Evolutionary conservation across 352 stramenopile species (phyloP).

Genomic region (Phytophthora pisi): DNA sequence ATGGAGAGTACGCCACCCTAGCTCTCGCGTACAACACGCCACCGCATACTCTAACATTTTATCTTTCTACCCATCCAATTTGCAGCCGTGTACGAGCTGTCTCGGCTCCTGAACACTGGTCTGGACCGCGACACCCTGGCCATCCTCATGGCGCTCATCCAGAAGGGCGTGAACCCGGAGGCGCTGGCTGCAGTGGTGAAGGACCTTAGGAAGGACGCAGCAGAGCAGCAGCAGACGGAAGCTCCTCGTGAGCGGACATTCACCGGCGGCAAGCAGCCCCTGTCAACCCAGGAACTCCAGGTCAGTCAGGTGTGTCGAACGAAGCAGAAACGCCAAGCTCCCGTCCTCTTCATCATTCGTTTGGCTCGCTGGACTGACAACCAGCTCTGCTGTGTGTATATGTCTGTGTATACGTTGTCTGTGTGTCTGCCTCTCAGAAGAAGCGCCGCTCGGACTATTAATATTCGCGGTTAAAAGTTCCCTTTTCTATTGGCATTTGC

Average conservation of each 20-base stretch:
- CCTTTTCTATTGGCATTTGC: conserved; percentile 34
- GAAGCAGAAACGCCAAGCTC: conserved; percentile 22
- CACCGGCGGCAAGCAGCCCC: conserved; percentile 57
- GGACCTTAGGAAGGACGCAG: conserved; percentile 83
- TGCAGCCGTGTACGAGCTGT: conserved; percentile 90
- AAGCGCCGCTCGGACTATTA: conserved; percentile 62
- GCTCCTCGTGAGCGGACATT: conserved; percentile 34
- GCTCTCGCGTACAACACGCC: background rate
- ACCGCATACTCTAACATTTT: background rate
- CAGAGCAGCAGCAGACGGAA: conserved; percentile 28
- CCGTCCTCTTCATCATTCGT: background rate
- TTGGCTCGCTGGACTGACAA: conserved; percentile 1
- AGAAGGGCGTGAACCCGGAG: conserved; percentile 92
- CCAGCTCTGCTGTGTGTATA: conserved; percentile 10
- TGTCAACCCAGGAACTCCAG: conserved; percentile 57
- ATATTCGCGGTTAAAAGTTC: conserved; percentile 26
- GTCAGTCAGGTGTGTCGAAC: conserved; percentile 71
- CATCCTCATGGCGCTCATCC: conserved; percentile 87
- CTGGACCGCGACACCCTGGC: conserved; percentile 88
- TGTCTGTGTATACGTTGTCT: conserved; percentile 3
- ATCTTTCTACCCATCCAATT: background rate
- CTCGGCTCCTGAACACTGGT: conserved; percentile 89
- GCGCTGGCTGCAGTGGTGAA: conserved; percentile 89
- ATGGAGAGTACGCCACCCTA: conserved; percentile 54
- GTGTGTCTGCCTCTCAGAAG: conserved; percentile 44